These are phyloP conservation scores for Sporobolomyces phaffii DNA, from an alignment of 768 basidiomycete genomes.

Conservation along the genomic window DNA sequence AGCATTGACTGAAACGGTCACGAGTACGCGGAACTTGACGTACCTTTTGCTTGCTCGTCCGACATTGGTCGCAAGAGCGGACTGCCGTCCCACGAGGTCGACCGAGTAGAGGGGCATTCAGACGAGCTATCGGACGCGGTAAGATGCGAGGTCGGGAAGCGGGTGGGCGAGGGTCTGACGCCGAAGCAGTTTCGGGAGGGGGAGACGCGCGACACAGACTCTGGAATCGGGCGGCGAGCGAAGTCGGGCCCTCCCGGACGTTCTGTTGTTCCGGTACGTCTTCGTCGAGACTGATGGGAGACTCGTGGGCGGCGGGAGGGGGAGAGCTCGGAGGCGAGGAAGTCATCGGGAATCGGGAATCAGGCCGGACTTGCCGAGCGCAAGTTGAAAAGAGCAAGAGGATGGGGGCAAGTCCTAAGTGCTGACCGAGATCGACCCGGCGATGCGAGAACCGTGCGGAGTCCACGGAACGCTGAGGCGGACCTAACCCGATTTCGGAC, in stretches of 20 bases:
- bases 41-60: conserved; percentile 2
- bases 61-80: conserved; percentile 6
- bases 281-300: background rate
- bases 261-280: background rate
- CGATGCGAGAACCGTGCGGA: too few relatives aligned
- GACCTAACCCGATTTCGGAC: too few relatives aligned
- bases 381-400: background rate
- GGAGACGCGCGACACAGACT: background rate
- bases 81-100: background rate
- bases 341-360: background rate
- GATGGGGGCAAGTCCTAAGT: too few relatives aligned
- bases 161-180: background rate
- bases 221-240: background rate
- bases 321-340: background rate
- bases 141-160: background rate
- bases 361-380: background rate
- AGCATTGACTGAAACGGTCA: background rate
- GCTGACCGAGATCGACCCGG: too few relatives aligned
- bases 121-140: background rate
- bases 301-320: background rate
- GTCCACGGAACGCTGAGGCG: too few relatives aligned
- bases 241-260: background rate
- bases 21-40: background rate
- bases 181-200: background rate
- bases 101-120: too few relatives aligned